Evolutionary conservation across 2,329 filamentous ascomycete species (phyloP).

Genomic region (Phyllosticta citribraziliensis): DNA sequence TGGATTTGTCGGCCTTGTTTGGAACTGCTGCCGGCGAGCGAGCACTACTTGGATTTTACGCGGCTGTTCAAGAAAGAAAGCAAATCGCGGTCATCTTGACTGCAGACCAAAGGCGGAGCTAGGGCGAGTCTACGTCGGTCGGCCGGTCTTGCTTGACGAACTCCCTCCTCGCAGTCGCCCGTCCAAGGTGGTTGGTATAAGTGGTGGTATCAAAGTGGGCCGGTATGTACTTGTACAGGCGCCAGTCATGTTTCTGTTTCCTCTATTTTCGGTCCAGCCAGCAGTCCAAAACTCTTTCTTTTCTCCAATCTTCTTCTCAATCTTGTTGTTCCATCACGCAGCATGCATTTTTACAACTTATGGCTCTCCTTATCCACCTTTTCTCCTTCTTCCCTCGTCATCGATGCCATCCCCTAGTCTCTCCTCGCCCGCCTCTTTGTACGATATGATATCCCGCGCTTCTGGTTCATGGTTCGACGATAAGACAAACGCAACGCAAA

Average conservation of each 20-base stretch:
- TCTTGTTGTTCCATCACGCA: no score
- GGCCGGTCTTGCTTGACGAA: not conserved
- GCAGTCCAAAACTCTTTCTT: not conserved
- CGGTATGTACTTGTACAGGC: not conserved
- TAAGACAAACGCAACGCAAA: no score
- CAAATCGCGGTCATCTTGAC: not conserved
- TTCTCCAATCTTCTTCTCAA: not conserved
- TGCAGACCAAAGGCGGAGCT: not conserved
- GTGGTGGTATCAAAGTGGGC: no score
- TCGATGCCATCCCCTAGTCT: not conserved
- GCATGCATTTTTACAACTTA: no score
- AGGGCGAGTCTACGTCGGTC: not conserved
- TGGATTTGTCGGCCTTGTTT: not conserved
- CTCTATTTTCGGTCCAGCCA: not conserved
- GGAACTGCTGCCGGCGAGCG: not conserved
- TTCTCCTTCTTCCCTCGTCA: not conserved
- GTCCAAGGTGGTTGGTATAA: not conserved
- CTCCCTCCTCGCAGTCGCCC: not conserved
- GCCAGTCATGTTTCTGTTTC: not conserved
- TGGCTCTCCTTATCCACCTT: not conserved
- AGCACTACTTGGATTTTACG: not conserved
- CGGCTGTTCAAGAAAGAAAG: no score
- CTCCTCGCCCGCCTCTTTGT: not conserved
- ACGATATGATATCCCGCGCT: not conserved
- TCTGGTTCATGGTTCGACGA: no score